Percentiles rank a stretch among this genome's conserved stretches.
These are phyloP conservation scores for Silene conica DNA, from an alignment of 148 eudicot species.

Conservation along the genomic window DNA sequence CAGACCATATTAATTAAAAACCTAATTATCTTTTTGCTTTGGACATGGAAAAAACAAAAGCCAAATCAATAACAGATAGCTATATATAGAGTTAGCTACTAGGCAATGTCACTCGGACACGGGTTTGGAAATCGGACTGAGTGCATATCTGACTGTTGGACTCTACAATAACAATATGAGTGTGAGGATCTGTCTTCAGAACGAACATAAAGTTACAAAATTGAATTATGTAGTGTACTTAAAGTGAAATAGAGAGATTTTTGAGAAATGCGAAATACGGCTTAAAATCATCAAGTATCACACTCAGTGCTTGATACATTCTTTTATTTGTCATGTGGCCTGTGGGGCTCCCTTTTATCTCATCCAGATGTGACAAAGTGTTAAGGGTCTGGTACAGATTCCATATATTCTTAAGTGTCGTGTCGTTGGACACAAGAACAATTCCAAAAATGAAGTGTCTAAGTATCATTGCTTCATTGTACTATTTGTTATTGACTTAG, in stretches of 20 bases:
- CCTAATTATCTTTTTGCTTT: not conserved
- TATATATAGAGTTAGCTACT: not conserved
- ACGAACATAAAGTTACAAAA: not conserved
- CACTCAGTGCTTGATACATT: not conserved
- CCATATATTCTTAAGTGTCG: not conserved
- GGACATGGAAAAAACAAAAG: not conserved
- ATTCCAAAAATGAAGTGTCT: not conserved
- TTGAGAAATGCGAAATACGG: not conserved
- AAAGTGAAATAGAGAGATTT: not conserved
- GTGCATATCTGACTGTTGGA: not conserved
- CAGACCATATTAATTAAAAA: not conserved
- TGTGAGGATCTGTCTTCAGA: not conserved
- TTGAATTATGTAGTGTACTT: too few species aligned
- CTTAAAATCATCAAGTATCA: not conserved
- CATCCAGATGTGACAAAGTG: not conserved
- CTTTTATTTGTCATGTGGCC: not conserved
- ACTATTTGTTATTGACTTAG: not conserved
- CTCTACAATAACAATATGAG: not conserved
- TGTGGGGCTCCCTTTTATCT: not conserved
- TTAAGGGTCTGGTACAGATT: not conserved
- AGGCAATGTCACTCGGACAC: not conserved
- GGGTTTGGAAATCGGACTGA: not conserved
- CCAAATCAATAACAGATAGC: too few species aligned
- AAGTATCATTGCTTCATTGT: not conserved
- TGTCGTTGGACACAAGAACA: not conserved